A percentile compares a stretch with the other conserved stretches of the same genome.
phyloP scores from a whole-genome alignment of 768 basidiomycete genomes.

The Cyclocybe cylindracea region DNA sequence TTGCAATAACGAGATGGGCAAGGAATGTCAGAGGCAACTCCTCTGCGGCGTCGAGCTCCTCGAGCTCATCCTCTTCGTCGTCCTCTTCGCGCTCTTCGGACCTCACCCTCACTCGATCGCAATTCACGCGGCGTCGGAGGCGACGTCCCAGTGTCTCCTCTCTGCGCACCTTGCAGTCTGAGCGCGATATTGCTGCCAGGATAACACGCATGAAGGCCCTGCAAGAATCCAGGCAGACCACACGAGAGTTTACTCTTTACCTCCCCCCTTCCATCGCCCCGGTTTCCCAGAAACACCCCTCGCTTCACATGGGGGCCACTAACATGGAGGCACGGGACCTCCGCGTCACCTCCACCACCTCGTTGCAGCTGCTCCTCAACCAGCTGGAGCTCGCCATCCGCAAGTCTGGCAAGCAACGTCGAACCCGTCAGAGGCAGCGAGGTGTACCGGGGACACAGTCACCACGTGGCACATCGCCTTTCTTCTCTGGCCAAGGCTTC shows the following conservation, averaged over 20 bases:
- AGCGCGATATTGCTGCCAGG: constrained; percentile 60
- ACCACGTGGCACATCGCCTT: constrained; percentile 11
- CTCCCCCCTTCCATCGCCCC: constrained; percentile 41
- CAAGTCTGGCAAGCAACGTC: constrained; percentile 24
- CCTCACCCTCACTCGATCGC: constrained; percentile 40
- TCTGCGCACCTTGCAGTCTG: constrained; percentile 52
- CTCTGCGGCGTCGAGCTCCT: constrained; percentile 43
- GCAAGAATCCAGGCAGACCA: constrained; percentile 56
- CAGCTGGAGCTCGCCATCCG: constrained; percentile 52
- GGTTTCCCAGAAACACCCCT: constrained; percentile 3
- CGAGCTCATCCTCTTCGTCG: constrained; percentile 47
- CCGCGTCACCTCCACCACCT: constrained; percentile 43
- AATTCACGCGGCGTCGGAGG: constrained; percentile 42
- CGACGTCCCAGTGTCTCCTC: constrained; percentile 52
- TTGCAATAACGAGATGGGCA: constrained; percentile 75
- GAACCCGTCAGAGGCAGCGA: constrained; percentile 13
- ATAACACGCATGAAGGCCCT: constrained; percentile 62
- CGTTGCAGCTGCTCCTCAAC: constrained; percentile 46
- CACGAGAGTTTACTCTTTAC: constrained; percentile 68
- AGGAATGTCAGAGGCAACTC: constrained; percentile 42
- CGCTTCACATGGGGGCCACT: background rate
- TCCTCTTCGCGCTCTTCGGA: constrained; percentile 45
- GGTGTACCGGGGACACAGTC: constrained; percentile 22
- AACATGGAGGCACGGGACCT: constrained; percentile 11
- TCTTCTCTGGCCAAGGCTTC: constrained; percentile 25